Conservation (phyloP, 495 filamentous ascomycete genomes). For the Penicillium taxi region DNA sequence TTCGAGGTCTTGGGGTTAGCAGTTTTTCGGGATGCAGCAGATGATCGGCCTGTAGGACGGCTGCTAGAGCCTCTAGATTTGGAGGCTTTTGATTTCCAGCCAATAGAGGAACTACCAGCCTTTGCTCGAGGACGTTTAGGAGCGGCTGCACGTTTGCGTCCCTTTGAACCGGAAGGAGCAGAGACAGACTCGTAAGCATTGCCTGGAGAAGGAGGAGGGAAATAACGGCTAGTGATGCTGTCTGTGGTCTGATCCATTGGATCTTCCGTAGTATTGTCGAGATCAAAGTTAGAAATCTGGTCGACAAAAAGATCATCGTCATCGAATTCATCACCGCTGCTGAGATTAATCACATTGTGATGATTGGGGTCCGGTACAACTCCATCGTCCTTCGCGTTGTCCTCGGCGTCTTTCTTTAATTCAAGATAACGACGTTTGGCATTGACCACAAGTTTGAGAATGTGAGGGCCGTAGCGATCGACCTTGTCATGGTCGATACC, state of each 20-base stretch:
- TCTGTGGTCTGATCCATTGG: slow-evolving; percentile 9
- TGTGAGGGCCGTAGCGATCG: slow-evolving; percentile 54
- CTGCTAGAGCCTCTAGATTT: slow-evolving; percentile 20
- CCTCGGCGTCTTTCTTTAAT: slow-evolving; percentile 44
- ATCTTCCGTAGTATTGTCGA: slow-evolving; percentile 15
- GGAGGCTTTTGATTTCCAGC: slow-evolving; percentile 20
- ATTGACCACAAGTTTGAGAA: slow-evolving; percentile 56
- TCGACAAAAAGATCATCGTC: slow-evolving; percentile 38
- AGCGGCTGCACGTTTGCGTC: slow-evolving; percentile 21
- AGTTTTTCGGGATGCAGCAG: slow-evolving; percentile 20
- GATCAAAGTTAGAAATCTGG: slow-evolving; percentile 30
- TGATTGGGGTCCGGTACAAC: slow-evolving; percentile 50
- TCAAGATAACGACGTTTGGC: slow-evolving; percentile 50
- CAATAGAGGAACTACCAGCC: slow-evolving; percentile 19
- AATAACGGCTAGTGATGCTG: slow-evolving; percentile 40
- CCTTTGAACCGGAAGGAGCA: slow-evolving; percentile 16
- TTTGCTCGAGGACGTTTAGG: slow-evolving; percentile 27
- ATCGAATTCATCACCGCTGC: slow-evolving; percentile 55
- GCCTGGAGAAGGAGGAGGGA: slow-evolving; percentile 25
- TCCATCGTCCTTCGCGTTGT: slow-evolving; percentile 36
- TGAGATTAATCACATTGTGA: slow-evolving; percentile 58
- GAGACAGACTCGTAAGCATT: slow-evolving; percentile 18
- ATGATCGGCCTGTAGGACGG: slow-evolving; percentile 19
- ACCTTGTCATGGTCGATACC: slow-evolving; percentile 67
- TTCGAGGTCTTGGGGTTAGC: slow-evolving; percentile 25